Evolutionary conservation across 805 yeast species (phyloP).

Genomic region (Pichia heedii): DNA sequence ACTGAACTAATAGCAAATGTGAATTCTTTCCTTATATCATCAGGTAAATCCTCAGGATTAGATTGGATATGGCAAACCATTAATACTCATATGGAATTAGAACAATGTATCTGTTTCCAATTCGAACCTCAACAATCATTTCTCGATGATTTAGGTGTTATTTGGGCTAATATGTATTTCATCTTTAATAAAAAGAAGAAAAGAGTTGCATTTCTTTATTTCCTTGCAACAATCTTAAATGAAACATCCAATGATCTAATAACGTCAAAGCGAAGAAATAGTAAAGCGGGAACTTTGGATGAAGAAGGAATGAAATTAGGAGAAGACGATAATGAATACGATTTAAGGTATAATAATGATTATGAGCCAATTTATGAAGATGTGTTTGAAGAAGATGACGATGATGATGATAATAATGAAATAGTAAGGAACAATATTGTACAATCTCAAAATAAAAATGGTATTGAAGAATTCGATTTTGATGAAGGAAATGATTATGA

Average conservation of each 20-base stretch:
- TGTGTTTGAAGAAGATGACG: conserved; percentile 32
- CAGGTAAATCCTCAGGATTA: conserved; percentile 47
- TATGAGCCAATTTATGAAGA: conserved; percentile 23
- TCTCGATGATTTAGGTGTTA: conserved; percentile 48
- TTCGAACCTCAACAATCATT: conserved; percentile 58
- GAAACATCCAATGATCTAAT: conserved; percentile 3
- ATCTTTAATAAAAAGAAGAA: conserved; percentile 85
- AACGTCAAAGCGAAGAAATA: conserved; percentile 21
- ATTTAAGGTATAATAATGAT: conserved; percentile 24
- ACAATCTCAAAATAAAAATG: conserved; percentile 17
- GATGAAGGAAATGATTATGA: conserved; percentile 32
- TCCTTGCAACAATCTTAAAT: conserved; percentile 40
- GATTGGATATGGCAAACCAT: conserved; percentile 82
- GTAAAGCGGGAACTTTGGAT: conserved; percentile 26
- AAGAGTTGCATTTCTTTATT: conserved; percentile 78
- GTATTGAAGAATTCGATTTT: conserved; percentile 33
- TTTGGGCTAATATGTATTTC: conserved; percentile 84
- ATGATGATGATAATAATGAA: conserved; percentile 25
- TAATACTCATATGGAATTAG: conserved; percentile 71
- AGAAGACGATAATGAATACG: conserved; percentile 29
- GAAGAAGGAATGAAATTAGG: conserved; percentile 22
- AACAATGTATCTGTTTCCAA: conserved; percentile 54
- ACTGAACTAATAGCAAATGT: conserved; percentile 52
- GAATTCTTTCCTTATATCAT: conserved; percentile 65
- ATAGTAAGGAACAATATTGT: conserved; percentile 29